Conservation (phyloP, 1,284 basidiomycete genomes). For the Trametes versicolor region DNA sequence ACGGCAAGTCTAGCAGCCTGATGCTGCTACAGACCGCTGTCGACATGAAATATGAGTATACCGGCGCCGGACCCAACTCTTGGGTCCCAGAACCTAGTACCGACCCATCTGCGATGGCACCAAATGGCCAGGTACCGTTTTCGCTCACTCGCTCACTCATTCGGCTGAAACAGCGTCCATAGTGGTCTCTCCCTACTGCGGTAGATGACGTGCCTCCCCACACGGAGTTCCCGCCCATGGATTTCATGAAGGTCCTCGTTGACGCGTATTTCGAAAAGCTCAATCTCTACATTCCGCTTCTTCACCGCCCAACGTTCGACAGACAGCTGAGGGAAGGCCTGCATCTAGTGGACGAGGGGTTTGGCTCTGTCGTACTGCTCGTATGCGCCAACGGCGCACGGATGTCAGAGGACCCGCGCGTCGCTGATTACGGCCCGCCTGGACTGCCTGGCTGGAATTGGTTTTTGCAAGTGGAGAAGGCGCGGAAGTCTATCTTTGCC, state of each 20-base stretch:
- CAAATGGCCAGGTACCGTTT: too few species aligned
- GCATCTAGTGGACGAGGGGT: conserved; percentile 67
- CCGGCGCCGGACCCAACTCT: conserved; percentile 35
- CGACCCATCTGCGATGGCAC: too few species aligned
- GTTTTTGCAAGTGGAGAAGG: conserved; percentile 67
- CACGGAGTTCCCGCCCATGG: conserved; percentile 63
- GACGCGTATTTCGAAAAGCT: conserved; percentile 73
- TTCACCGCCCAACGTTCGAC: conserved; percentile 83
- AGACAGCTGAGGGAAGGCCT: conserved; percentile 59
- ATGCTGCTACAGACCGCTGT: conserved; percentile 59
- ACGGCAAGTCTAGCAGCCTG: conserved; percentile 56
- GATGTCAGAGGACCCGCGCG: conserved; percentile 72
- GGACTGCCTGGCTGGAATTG: conserved; percentile 80
- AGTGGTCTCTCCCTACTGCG: too few species aligned
- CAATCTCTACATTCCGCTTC: conserved; percentile 73
- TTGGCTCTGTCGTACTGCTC: conserved; percentile 74
- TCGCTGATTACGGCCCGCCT: conserved; percentile 52
- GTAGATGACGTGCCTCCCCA: too few species aligned
- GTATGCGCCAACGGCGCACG: conserved; percentile 81
- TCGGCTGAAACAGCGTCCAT: too few species aligned
- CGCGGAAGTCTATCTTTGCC: conserved; percentile 64
- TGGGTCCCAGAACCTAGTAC: neutral
- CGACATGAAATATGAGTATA: conserved; percentile 56
- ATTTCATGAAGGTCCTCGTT: conserved; percentile 69
- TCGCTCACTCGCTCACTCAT: too few species aligned